phyloP scores from a whole-genome alignment of 257 asterid genomes.

The Scutellaria minor region DNA sequence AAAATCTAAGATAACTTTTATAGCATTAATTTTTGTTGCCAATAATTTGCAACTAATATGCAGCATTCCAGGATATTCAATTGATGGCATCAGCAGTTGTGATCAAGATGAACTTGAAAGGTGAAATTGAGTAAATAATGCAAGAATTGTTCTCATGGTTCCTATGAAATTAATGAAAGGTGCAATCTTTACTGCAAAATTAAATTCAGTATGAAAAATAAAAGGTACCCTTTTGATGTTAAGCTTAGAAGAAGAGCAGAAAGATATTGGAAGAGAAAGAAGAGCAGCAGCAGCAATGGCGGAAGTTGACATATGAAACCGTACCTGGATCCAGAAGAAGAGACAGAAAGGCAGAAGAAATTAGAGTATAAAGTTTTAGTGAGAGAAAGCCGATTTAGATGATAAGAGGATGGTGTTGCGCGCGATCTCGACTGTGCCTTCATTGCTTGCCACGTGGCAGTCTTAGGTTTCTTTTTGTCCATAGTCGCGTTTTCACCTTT shows the following conservation, averaged over 20 bases:
- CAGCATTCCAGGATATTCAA: no score
- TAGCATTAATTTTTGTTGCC: background rate
- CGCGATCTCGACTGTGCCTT: slow-evolving; percentile 72
- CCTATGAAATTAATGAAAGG: background rate
- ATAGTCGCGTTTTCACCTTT: background rate
- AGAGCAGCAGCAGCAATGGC: slow-evolving; percentile 86
- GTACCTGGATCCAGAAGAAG: slow-evolving; percentile 32
- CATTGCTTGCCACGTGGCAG: slow-evolving; percentile 60
- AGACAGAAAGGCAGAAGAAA: slow-evolving; percentile 14
- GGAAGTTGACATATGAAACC: slow-evolving; percentile 52
- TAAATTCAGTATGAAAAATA: background rate
- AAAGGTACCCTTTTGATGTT: slow-evolving; percentile 61
- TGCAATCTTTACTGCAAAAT: no score
- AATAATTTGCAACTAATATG: no score
- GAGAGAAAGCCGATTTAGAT: slow-evolving; percentile 33
- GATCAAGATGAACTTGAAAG: no score
- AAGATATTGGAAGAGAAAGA: slow-evolving; percentile 73
- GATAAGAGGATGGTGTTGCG: slow-evolving; percentile 66
- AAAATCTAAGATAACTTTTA: background rate
- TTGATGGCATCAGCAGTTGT: no score
- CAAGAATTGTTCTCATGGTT: background rate
- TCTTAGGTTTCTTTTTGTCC: slow-evolving; percentile 48
- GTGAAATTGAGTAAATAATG: background rate
- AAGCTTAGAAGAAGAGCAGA: slow-evolving; percentile 53
- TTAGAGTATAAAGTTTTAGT: background rate